Evolutionary conservation across 2,329 filamentous ascomycete genomes (phyloP).

Genomic region (Trichoderma koningii): DNA sequence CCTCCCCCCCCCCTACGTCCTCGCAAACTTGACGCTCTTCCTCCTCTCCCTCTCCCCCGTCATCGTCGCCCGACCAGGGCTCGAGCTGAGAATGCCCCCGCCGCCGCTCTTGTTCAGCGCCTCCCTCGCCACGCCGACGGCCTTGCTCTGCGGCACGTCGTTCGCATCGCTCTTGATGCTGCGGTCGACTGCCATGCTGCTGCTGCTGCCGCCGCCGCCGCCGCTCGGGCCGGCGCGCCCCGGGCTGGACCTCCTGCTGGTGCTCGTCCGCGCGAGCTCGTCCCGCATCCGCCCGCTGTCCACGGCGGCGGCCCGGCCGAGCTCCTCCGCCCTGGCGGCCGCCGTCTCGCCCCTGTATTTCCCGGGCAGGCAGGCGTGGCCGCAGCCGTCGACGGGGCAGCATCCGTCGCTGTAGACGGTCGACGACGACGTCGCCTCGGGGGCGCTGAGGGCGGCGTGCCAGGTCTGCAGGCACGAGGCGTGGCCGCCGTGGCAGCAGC

Average conservation of each 20-base stretch:
- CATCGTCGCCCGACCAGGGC: conserved; percentile 46
- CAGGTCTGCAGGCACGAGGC: conserved; percentile 60
- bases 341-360: conserved; percentile 54
- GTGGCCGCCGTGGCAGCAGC: conserved; percentile 65
- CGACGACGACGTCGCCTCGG: conserved; percentile 29
- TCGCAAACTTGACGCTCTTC: conserved; percentile 66
- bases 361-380: conserved; percentile 63
- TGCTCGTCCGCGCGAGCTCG: conserved; percentile 32
- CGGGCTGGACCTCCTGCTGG: conserved; percentile 38
- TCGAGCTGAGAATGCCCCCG: conserved; percentile 51
- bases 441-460: conserved; percentile 49
- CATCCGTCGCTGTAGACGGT: conserved; percentile 54
- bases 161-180: conserved; percentile 50
- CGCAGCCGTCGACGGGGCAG: conserved; percentile 66
- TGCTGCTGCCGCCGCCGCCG: too few species aligned
- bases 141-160: conserved; percentile 60
- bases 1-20: conserved; percentile 39
- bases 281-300: conserved; percentile 42
- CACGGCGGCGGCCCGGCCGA: conserved; percentile 50
- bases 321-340: conserved; percentile 53
- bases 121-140: conserved; percentile 62
- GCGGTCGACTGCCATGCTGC: conserved; percentile 27
- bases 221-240: conserved; percentile 19
- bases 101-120: conserved; percentile 44
- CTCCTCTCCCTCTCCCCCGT: conserved; percentile 55